Evolutionary conservation across 129 eudicot species (phyloP).

Genomic region (Logfia minima): DNA sequence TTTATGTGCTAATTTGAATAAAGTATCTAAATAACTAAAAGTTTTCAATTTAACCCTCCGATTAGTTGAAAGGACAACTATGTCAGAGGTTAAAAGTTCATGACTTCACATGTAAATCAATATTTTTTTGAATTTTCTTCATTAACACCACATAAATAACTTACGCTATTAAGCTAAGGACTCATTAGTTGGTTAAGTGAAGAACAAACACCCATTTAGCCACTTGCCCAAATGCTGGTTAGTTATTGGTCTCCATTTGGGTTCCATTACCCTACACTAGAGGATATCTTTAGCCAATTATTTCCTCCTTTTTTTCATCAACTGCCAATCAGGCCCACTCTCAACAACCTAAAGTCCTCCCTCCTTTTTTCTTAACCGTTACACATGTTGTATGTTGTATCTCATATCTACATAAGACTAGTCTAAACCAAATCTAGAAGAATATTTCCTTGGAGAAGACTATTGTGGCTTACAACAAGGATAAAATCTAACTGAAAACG

Average conservation of each 20-base stretch:
- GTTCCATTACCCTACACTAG: slow-evolving; percentile 7
- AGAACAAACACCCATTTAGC: neutral
- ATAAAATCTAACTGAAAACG: neutral
- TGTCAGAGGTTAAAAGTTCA: too few species aligned
- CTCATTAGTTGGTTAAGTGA: neutral
- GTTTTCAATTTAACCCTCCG: too few species aligned
- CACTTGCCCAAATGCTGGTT: too few species aligned
- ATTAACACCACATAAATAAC: too few species aligned
- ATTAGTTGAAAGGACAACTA: too few species aligned
- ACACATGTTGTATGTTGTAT: neutral
- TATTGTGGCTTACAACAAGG: neutral
- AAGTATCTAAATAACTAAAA: too few species aligned
- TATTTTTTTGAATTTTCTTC: too few species aligned
- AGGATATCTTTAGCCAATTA: slow-evolving; percentile 4
- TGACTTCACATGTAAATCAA: too few species aligned
- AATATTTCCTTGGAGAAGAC: neutral
- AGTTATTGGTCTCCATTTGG: slow-evolving; percentile 10
- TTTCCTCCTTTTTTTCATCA: neutral
- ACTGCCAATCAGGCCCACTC: slow-evolving; percentile 10
- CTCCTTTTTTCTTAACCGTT: neutral
- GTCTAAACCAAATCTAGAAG: neutral
- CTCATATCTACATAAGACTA: neutral
- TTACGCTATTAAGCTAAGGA: too few species aligned
- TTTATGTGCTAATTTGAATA: too few species aligned
- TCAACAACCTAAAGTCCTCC: neutral